Evolutionary conservation across 768 basidiomycete genomes (phyloP), one percentile per base, ranked within the genome.

Genomic region (Hericium alpestre): DNA sequence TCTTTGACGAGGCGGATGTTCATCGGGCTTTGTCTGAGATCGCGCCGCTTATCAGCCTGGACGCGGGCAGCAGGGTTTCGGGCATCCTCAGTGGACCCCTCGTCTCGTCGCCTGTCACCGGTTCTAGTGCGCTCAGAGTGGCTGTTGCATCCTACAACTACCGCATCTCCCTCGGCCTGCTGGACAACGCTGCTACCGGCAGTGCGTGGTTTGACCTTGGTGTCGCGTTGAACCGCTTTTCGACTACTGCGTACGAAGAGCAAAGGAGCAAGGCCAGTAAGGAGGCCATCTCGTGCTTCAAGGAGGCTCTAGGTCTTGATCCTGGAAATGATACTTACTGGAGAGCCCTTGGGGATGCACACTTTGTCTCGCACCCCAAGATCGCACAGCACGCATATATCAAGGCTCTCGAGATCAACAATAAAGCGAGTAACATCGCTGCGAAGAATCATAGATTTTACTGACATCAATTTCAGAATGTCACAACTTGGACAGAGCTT

Each of bases 311-410:
- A 11, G 80, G 80, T 50, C 77, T 81, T 50, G 86, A 92, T 64
- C 81, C 88, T 5, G 73, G 74, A 25, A 90, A 90, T 65, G 79
- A 83, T 58, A 63, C 70, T 13, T 88, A 87, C 64, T 99, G 96
- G 96, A 78, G 80, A 60, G 83, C 89, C 1, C 71, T 98, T 27
- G 96, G 89, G 0, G 80, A 84, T 61, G 75, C 86, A 15, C 75
- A 84, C 57, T 88, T 92, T 64, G 64, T 77, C 8, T 73, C 72
- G 13, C 82, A 87, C 46, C 79, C 87, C 0, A 86, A 83, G 63
- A 74, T 82, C 1, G 85, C 91, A 2, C 95, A 99, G 69, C 93
- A 98, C 71, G 88, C 91, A 4, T 96, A 91, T 64, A 83, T 97
- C 66, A 87, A 82, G 57, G 87, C 93, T 4, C 70, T 98, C 49